Conservation (phyloP, 1,139 yeast genomes). For the Hansenula lynferdii region DNA sequence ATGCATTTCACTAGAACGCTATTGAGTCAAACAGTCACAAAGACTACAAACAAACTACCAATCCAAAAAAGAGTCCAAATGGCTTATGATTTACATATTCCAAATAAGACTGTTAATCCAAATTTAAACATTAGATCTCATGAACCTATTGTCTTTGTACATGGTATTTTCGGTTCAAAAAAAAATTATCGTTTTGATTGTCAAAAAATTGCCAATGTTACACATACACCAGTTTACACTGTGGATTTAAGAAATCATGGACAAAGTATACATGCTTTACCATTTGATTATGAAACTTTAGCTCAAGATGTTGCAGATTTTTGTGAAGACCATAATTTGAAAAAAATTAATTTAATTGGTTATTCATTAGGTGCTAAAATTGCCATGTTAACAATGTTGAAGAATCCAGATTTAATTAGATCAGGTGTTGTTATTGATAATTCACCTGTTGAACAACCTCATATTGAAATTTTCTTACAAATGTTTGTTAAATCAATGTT, state of each 20-base stretch:
- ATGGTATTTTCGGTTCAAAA: conserved; percentile 45
- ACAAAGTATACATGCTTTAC: conserved; percentile 34
- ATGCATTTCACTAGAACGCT: conserved; percentile 8
- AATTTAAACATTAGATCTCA: conserved; percentile 18
- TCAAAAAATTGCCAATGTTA: conserved; percentile 27
- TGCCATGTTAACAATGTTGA: conserved; percentile 38
- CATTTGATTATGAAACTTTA: conserved; percentile 36
- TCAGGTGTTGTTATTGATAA: conserved; percentile 43
- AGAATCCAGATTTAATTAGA: conserved; percentile 32
- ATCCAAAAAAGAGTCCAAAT: conserved; percentile 15
- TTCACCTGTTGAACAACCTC: conserved; percentile 32
- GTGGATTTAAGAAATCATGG: conserved; percentile 50
- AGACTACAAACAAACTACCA: conserved; percentile 22
- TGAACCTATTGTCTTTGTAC: conserved; percentile 38
- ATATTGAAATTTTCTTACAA: conserved; percentile 17
- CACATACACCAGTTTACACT: conserved; percentile 32
- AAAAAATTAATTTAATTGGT: conserved; percentile 35
- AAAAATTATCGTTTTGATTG: conserved; percentile 37
- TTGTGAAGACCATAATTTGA: conserved; percentile 26
- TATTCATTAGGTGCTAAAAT: conserved; percentile 53
- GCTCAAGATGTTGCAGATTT: conserved; percentile 36
- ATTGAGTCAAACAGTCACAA: conserved; percentile 2
- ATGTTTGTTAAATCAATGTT: conserved; percentile 20
- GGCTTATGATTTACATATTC: conserved; percentile 22
- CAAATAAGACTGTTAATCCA: conserved; percentile 22